Evolutionary conservation across 495 filamentous ascomycete species (phyloP), one percentile per base, ranked within the genome.

Genomic region (Annulohypoxylon bovei): DNA sequence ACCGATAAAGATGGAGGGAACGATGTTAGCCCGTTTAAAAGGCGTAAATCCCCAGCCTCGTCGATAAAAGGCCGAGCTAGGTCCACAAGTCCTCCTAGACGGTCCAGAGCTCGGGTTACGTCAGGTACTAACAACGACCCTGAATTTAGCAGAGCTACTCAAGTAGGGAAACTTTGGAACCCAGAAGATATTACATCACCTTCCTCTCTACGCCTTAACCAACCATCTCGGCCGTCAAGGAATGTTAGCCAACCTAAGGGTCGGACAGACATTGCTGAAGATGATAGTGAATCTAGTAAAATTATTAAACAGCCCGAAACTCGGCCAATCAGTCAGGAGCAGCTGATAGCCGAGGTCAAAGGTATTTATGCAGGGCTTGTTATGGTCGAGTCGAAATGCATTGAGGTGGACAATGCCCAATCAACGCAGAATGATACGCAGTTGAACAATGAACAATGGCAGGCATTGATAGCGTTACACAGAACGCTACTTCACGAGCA

Each of bases 311-410:
- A 75, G 69, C 83, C 81, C 40, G 84, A 79, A 75, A 88, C 78
- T 57, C 80, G 72, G 60, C 83, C 87, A 5, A 90, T 92, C 23
- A 88, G 86, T 23, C 86, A 91, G 68, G 89, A 91, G 7, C 87
- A 92, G 74, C 76, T 93, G 3, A 83, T 88, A 35, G 79, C 80
- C 12, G 87, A 92, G 68, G 85, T 89, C 2, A 89, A 90, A 64
- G 86, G 80, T 0, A 93, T 93, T n/a, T 93, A 93, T 74, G 84
- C 85, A 3, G 91, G 89, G 0, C 78, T 94, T 1, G 84, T 89
- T 4, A 90, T 90, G 86, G 90, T 92, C 0, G 91, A 94, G 69
- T 85, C 87, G 5, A 92, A 91, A 70, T 92, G 89, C 70, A 88
- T 90, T 1, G 87, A 90, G 39, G 83, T 90, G 6, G 88, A 92